These are phyloP conservation scores for Allantophomopsis cytisporea DNA, from an alignment of 2,329 filamentous ascomycete species.

Conservation along the genomic window DNA sequence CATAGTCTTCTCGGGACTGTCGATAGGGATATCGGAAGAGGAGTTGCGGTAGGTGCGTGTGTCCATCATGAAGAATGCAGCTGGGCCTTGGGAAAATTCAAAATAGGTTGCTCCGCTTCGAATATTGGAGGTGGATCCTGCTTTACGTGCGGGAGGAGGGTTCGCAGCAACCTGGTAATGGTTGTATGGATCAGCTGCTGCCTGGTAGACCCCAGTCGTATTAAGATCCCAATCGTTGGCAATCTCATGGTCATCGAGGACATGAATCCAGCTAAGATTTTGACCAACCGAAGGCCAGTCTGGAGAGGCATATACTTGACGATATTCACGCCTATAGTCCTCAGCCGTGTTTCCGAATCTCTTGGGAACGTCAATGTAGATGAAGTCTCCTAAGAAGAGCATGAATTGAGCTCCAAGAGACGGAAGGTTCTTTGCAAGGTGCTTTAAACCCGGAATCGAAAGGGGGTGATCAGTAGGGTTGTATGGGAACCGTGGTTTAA, in stretches of 20 bases:
- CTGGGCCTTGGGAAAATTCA: slow-evolving; percentile 78
- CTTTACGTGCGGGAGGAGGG: slow-evolving; percentile 51
- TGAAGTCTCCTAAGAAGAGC: slow-evolving; percentile 78
- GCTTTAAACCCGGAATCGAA: slow-evolving; percentile 64
- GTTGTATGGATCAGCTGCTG: slow-evolving; percentile 63
- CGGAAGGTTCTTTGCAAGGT: slow-evolving; percentile 62
- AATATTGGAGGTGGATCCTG: slow-evolving; percentile 23
- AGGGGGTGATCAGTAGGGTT: slow-evolving; percentile 71
- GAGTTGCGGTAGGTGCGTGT: slow-evolving; percentile 75
- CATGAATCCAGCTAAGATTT: slow-evolving; percentile 93
- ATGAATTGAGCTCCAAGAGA: slow-evolving; percentile 63
- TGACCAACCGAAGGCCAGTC: slow-evolving; percentile 69
- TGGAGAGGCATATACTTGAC: slow-evolving; percentile 88
- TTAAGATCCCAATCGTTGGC: slow-evolving; percentile 84
- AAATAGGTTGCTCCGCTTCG: slow-evolving; percentile 64
- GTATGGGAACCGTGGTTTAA: slow-evolving; percentile 86
- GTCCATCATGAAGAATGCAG: slow-evolving; percentile 89
- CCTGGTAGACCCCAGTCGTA: slow-evolving; percentile 64
- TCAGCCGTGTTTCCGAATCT: slow-evolving; percentile 59
- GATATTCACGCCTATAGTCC: slow-evolving; percentile 82
- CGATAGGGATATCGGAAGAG: slow-evolving; percentile 43
- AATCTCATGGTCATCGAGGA: slow-evolving; percentile 94
- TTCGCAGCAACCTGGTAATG: slow-evolving; percentile 80
- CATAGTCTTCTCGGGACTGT: slow-evolving; percentile 66
- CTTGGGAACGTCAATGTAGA: slow-evolving; percentile 79